Evolutionary conservation across 1,139 yeast species (phyloP), one percentile per base, ranked within the genome.

Genomic region (Pichia sp.): DNA sequence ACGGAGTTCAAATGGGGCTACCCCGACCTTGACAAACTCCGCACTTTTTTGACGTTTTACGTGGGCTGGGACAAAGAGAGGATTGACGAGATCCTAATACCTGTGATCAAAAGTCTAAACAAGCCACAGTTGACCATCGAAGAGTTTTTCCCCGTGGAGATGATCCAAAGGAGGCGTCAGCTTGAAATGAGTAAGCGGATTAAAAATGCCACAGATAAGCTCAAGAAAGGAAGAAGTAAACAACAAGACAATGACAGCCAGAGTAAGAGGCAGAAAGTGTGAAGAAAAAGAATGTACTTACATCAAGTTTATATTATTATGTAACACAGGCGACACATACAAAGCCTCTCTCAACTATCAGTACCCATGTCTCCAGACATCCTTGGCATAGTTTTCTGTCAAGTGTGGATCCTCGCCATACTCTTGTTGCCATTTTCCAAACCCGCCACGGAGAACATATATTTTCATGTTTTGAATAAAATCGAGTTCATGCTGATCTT

Each of bases 1-100:
- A 85, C 90, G 0, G 75, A 78, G 47, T 91, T 95, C 68, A 79
- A 79, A 52, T 95, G 99, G 99, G 98, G 98, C 0, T 72, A 75
- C 2, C 97, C 98, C 0, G 88, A 88, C 64, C 69, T 91, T 54
- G 97, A 91, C 60, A 82, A 82, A 58, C 73, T 95, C 48, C 70
- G 97, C 40, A 74, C 81, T 0, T 91, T 78, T 61, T 71, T 95
- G 65, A 78, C 79, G 77, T 74, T 71, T 45, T 80, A 81, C 50
- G 82, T 90, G n/a, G 90, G 91, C 3, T 95, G 99, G 98, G 70
- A 80, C 1, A 83, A 81, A 60, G 82, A 77, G 13, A 76, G 80
- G 54, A 85, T 90, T 2, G 96, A 93, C 63, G 95, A 89, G 62
- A 83, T 90, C 6, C 73, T 95, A 67, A 77, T 91, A n/a, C 99